phyloP scores from a whole-genome alignment of 2,329 filamentous ascomycete genomes.

The Epichloe typhina region DNA sequence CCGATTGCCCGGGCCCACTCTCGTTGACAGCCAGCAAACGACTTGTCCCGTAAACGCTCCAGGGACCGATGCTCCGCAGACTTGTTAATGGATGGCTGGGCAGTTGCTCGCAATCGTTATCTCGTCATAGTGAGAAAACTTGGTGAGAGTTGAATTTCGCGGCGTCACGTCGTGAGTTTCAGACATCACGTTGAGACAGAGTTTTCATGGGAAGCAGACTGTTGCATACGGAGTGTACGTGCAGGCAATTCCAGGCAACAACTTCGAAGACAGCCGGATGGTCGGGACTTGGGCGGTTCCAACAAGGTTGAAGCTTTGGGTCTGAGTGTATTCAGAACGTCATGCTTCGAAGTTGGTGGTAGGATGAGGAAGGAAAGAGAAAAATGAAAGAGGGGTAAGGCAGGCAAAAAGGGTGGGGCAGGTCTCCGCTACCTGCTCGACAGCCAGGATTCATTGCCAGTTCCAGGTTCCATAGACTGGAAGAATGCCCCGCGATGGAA shows the following conservation, averaged over 20 bases:
- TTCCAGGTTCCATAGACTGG: constrained; percentile 11
- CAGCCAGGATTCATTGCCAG: not conserved
- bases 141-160: not conserved
- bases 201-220: too few species aligned
- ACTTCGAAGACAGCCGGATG: not conserved
- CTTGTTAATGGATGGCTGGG: too few species aligned
- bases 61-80: too few species aligned
- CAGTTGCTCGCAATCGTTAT: too few species aligned
- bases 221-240: too few species aligned
- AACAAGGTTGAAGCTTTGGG: too few species aligned
- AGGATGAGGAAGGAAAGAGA: constrained; percentile 1
- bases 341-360: not conserved
- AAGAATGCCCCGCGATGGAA: constrained; percentile 19
- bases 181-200: too few species aligned
- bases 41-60: too few species aligned
- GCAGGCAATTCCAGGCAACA: not conserved
- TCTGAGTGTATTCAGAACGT: not conserved
- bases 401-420: constrained; percentile 4
- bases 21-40: not conserved
- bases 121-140: too few species aligned
- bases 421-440: constrained; percentile 6
- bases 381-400: constrained; percentile 2
- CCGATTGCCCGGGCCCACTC: too few species aligned
- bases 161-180: too few species aligned
- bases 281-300: too few species aligned